Evolutionary conservation across 2,329 filamentous ascomycete genomes (phyloP).

Genomic region (Microdochium paspali): DNA sequence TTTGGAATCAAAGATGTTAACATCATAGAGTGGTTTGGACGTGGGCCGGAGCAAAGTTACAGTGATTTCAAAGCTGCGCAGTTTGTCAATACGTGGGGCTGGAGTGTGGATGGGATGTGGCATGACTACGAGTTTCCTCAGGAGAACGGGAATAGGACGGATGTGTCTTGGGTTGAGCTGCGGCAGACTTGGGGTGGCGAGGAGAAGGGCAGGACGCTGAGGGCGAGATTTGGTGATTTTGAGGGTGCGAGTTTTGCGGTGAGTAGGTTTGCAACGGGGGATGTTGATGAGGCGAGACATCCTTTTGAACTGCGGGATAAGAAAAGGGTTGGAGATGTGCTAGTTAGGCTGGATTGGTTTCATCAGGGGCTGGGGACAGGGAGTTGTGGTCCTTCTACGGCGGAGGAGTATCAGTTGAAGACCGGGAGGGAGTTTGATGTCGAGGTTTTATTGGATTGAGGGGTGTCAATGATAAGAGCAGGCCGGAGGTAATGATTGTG

Average conservation of each 20-base stretch:
- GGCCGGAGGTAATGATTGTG: neutral
- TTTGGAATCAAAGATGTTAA: constrained; percentile 29
- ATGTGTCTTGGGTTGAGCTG: constrained; percentile 50
- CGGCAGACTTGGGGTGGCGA: constrained; percentile 18
- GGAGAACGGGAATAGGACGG: constrained; percentile 55
- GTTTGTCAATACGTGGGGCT: constrained; percentile 41
- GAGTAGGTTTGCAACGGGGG: constrained; percentile 41
- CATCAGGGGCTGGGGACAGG: constrained; percentile 56
- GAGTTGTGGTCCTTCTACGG: constrained; percentile 49
- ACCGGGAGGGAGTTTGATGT: constrained; percentile 30
- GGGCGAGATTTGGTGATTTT: constrained; percentile 34
- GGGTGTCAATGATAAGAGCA: neutral
- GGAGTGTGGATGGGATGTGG: constrained; percentile 39
- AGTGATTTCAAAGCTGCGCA: constrained; percentile 56
- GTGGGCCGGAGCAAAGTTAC: constrained; percentile 58
- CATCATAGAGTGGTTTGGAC: constrained; percentile 53
- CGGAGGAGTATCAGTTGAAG: constrained; percentile 35
- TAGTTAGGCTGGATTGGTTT: constrained; percentile 49
- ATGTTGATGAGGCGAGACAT: constrained; percentile 45
- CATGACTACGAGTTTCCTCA: constrained; percentile 60
- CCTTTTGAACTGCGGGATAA: constrained; percentile 48
- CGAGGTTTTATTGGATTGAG: constrained; percentile 32
- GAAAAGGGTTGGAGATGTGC: constrained; percentile 33
- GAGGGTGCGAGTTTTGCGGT: constrained; percentile 47
- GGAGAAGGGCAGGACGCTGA: constrained; percentile 23